Percentiles rank a stretch among this genome's conserved stretches.
Evolutionary conservation across 495 filamentous ascomycete genomes (phyloP).

Genomic region (Aspergillus homomorphus): DNA sequence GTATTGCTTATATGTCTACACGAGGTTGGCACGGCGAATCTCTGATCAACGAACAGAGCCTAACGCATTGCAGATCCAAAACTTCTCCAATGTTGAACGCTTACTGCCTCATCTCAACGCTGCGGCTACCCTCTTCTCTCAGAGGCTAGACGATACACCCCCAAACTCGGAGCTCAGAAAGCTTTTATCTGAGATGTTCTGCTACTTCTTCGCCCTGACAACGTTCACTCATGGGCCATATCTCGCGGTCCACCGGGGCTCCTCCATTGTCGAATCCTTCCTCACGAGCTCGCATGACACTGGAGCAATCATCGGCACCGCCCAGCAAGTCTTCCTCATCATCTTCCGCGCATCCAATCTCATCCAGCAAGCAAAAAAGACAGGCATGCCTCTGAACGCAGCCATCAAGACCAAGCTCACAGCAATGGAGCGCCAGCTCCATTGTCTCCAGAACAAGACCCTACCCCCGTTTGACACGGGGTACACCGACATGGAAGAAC

Average conservation of each 20-base stretch:
- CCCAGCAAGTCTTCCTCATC: constrained; percentile 13
- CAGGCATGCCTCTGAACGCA: not conserved
- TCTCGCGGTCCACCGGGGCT: constrained; percentile 6
- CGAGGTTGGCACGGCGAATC: constrained; percentile 9
- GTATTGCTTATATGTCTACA: constrained; percentile 23
- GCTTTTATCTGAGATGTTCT: constrained; percentile 20
- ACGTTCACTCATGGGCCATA: constrained; percentile 15
- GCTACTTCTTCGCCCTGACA: constrained; percentile 21
- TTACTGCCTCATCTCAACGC: constrained; percentile 24
- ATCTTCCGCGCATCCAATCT: constrained; percentile 12
- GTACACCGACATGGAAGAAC: not conserved
- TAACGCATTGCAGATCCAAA: constrained; percentile 15
- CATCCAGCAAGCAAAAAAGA: not conserved
- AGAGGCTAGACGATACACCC: constrained; percentile 1
- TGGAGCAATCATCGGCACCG: constrained; percentile 12
- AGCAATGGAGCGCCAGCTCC: constrained; percentile 1
- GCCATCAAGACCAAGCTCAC: constrained; percentile 1
- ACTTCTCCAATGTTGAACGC: constrained; percentile 16
- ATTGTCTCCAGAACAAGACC: not conserved
- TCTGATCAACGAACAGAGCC: not conserved
- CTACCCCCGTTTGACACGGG: not conserved
- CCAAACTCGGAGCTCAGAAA: constrained; percentile 4
- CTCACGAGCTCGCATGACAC: constrained; percentile 1
- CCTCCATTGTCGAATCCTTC: constrained; percentile 10
- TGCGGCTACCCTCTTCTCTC: constrained; percentile 16